Base-by-base conservation (phyloP, 2,329 filamentous ascomycete genomes). In the Calonectria fujianensis region DNA sequence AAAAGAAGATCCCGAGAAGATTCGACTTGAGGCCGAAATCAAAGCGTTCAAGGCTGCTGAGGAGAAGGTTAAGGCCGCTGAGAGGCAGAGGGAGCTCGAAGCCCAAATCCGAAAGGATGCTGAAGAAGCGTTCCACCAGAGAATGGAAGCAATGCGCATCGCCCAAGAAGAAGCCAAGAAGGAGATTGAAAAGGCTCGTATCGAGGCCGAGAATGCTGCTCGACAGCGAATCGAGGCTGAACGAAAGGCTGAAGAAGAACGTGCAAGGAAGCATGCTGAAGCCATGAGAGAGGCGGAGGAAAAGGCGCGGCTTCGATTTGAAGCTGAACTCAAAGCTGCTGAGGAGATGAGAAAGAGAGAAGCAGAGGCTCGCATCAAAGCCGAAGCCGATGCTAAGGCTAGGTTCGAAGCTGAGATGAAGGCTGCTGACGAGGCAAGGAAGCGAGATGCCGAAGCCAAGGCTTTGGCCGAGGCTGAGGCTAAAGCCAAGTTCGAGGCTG, bases 1-100 rank as follows among this genome's bases (percentile, higher is more conserved):
- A 6, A 81, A 81, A 37, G 90, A 81, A 20, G 90, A 93, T 69
- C 88, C 90, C 2, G 90, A 93, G 71, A 91, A 91, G 79, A 86
- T 93, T 75, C 87, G 87, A n/a, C 88, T 93, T 72, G 89, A 93
- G 75, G 88, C 91, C 75, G 89, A 93, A 78, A 84, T 94, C 20
- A 87, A 88, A 16, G 84, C 85, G 13, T 86, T 90, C 54, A 87
- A 90, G 75, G 85, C 83, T 5, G 86, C 86, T 37, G 84, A 88
- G 72, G 87, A 86, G 37, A 85, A 84, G 75, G 86, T 85, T 74
- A 88, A 88, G 68, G 87, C 87, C 14, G 86, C 85, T 13, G 86
- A 88, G 41, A 86, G 84, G 78, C 85, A 87, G 71, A 84, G 83
- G 6, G 86, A 88, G 65, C 75, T 87, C 0, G 88, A 90, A 74